Base-by-base conservation (phyloP, 495 filamentous ascomycete species). In the Sphaerosporella brunnea region DNA sequence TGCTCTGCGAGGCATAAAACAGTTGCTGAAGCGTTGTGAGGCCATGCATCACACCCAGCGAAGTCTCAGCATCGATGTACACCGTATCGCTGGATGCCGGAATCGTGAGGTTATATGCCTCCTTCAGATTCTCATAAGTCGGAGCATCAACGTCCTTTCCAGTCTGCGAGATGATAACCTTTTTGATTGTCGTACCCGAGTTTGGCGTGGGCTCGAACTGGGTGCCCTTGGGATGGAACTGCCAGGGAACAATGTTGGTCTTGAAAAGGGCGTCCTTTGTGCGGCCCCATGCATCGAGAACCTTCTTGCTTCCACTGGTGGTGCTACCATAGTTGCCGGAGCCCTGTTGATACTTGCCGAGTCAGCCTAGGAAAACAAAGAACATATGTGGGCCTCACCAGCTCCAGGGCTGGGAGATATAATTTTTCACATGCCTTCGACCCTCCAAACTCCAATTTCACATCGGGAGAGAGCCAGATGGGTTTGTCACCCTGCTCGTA, bases 1-100 rank as follows among this genome's bases (percentile, higher is more conserved):
- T 4, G 32, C 46, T 46, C 11, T 53, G 18, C 21, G 78, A 76
- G 59, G 80, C 76, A 64, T 71, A 87, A 65, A 87, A 88, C 16
- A 88, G 68, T 65, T 88, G 82, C 2, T 69, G 68, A 59, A 88
- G 79, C 2, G 79, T 78, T 46, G 78, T 72, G 10, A 88, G 63
- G 10, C 67, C 83, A 39, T 74, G 73, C 3, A 81, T 64, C 7
- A 85, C 60, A 46, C 81, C 83, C 45, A 71, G 73, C 13, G 73
- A 75, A 5, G 78, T 77, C 18, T 66, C 66, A 10, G 75, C 78
- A 5, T 60, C 67, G 52, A 87, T 77, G 18, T 63, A 69, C 38
- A 68, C 76, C 8, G 65, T 62, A 65, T 55, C 28, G 39, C 54
- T 28, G 20, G 38, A 26, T 7, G 49, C 49, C 3, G 64, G 62